Evolutionary conservation across 1,284 basidiomycete species (phyloP).

Genomic region (Athelia psychrophila): DNA sequence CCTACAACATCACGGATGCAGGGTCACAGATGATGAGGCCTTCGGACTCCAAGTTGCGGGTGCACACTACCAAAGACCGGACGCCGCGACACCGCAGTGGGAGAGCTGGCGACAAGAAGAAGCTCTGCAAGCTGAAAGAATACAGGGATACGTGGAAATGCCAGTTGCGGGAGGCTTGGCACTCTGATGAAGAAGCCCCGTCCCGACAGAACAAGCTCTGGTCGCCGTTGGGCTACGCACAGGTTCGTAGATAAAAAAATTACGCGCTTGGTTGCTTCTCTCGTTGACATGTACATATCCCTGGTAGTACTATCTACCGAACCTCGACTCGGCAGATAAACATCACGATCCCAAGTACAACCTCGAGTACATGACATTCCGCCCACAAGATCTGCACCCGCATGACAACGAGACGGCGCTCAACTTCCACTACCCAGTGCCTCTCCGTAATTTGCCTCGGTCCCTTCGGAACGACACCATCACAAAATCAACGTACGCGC

Average conservation of each 20-base stretch:
- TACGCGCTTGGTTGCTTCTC: background rate
- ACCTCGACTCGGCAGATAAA: conserved; percentile 55
- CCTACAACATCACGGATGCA: conserved; percentile 68
- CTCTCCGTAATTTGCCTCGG: conserved; percentile 61
- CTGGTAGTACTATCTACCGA: conserved; percentile 73
- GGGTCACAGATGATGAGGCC: conserved; percentile 17
- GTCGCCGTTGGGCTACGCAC: conserved; percentile 79
- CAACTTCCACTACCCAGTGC: conserved; percentile 52
- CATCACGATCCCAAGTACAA: conserved; percentile 60
- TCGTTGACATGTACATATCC: conserved; percentile 6
- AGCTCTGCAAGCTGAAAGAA: conserved; percentile 48
- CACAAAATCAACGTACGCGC: conserved; percentile 56
- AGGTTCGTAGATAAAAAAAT: conserved; percentile 53
- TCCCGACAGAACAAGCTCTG: conserved; percentile 68
- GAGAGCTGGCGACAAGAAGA: conserved; percentile 36
- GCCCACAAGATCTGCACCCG: conserved; percentile 35
- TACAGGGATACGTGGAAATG: conserved; percentile 60
- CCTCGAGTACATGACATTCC: conserved; percentile 80
- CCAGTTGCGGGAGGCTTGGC: conserved; percentile 53
- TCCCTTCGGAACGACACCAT: conserved; percentile 42
- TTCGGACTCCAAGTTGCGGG: background rate
- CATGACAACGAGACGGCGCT: conserved; percentile 23
- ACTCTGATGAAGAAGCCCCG: conserved; percentile 65
- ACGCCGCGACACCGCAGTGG: conserved; percentile 47
- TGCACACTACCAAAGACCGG: conserved; percentile 28